Evolutionary conservation across 2,329 filamentous ascomycete genomes (phyloP), one percentile per base, ranked within the genome.

Genomic region (Paradendryphiella salina): DNA sequence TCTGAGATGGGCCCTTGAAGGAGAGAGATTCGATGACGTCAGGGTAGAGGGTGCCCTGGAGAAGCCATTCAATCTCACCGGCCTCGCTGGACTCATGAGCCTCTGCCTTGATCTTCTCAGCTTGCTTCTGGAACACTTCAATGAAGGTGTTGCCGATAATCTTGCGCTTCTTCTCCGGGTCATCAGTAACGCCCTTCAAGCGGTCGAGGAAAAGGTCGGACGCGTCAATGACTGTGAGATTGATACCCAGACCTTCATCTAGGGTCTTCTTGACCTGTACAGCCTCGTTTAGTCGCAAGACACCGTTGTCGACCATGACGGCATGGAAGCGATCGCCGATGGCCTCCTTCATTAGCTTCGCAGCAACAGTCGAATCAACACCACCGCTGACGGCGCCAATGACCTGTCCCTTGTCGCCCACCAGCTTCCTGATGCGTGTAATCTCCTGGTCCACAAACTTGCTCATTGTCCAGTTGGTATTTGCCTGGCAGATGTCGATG

Each of bases 141-240:
- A 91, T 90, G 72, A 91, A 89, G 17, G 83, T 89, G 56, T 80
- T 83, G 48, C 91, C 92, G 55, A 96, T 96, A 64, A 96, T 86
- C 77, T 96, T 96, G 47, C 92, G 82, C 81, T 96, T 96, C 69
- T 83, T 83, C 75, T 97, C 92, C 0, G 93, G 92, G 49, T 89
- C 77, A 43, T 77, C 90, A 0, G 76, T 78, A 20, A 96, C 83
- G 14, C 90, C 93, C 59, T 84, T 82, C 1, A 97, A 84, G 18
- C 85, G 80, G 23, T 77, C 76, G n/a, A 96, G 79, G 79, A 97
- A 97, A 20, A 82, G 77, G 54, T 95, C 80, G 8, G 82, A 81
- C 0, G 85, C 91, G 69, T 97, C 88, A 1, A 95, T 84, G 21
- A 97, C 87, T 0, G 89, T 96, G 2, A 97, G 80, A 73, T 96